Percentiles rank a stretch among this genome's conserved stretches.
These are phyloP conservation scores for Cnidoscolus chayamansa DNA, from an alignment of 441 rosid species.

Conservation along the genomic window DNA sequence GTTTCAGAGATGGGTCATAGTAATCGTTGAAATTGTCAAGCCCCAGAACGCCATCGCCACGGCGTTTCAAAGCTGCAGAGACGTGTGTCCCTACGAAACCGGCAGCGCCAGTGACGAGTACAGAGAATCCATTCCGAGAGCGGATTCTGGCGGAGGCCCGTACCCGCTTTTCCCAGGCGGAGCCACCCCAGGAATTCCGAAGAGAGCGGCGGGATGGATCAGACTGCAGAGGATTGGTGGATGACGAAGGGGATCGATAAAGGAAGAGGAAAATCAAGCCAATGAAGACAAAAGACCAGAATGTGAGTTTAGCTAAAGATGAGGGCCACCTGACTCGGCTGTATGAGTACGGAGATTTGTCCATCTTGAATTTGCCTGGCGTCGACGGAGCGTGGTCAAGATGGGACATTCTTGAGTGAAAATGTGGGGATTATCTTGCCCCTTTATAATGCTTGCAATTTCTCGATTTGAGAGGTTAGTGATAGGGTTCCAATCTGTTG, in stretches of 20 bases:
- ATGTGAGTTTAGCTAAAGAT: slow-evolving; percentile 61
- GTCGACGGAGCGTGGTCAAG: slow-evolving; percentile 80
- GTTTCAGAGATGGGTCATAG: slow-evolving; percentile 81
- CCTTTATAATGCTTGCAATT: not conserved
- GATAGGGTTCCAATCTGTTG: not conserved
- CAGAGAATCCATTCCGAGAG: slow-evolving; percentile 60
- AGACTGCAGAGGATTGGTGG: slow-evolving; percentile 18
- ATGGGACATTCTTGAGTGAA: slow-evolving; percentile 47
- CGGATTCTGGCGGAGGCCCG: slow-evolving; percentile 66
- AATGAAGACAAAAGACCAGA: slow-evolving; percentile 73
- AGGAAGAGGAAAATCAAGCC: slow-evolving; percentile 71
- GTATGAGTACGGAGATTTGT: slow-evolving; percentile 62
- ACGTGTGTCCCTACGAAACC: slow-evolving; percentile 97
- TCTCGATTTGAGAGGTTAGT: slow-evolving; percentile 12
- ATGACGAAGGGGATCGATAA: slow-evolving; percentile 58
- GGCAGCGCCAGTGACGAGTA: slow-evolving; percentile 92
- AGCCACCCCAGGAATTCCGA: slow-evolving; percentile 72
- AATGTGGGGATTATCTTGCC: not conserved
- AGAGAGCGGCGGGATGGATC: slow-evolving; percentile 85
- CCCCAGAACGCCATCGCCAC: slow-evolving; percentile 94
- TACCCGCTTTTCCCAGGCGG: slow-evolving; percentile 77
- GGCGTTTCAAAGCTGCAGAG: slow-evolving; percentile 75
- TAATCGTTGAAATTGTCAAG: slow-evolving; percentile 88
- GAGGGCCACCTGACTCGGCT: slow-evolving; percentile 60
- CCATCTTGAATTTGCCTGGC: slow-evolving; percentile 98